Conservation (phyloP, 129 eudicot species). For the Arctium minus region DNA sequence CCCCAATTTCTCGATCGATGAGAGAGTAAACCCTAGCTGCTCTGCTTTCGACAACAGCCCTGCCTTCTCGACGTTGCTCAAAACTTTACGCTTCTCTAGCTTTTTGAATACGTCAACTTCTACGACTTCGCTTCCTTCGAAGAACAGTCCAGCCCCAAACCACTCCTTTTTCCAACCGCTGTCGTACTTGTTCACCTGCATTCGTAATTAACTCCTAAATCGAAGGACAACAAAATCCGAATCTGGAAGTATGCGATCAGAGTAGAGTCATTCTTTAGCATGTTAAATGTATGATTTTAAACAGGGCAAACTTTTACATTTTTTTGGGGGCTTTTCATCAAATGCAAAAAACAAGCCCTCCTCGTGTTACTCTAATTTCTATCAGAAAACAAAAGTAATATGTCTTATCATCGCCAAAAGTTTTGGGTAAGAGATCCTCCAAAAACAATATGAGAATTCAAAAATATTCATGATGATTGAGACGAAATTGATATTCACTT, state of each 20-base stretch:
- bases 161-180: conserved; percentile 72
- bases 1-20: conserved; percentile 90
- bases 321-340: too few species aligned
- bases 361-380: too few species aligned
- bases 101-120: conserved; percentile 89
- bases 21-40: conserved; percentile 70
- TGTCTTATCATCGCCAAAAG: too few species aligned
- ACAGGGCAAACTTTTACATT: too few species aligned
- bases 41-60: conserved; percentile 87
- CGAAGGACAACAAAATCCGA: neutral
- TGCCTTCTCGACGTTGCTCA: conserved; percentile 86
- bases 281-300: too few species aligned
- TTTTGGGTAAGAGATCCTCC: too few species aligned
- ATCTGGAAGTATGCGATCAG: neutral
- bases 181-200: conserved; percentile 90
- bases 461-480: neutral
- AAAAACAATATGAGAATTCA: neutral
- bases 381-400: too few species aligned
- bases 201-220: neutral
- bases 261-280: neutral
- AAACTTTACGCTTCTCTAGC: conserved; percentile 74
- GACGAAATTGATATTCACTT: neutral
- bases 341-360: too few species aligned
- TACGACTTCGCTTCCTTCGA: conserved; percentile 77
- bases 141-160: conserved; percentile 90